These are phyloP conservation scores for Trichoderma afroharzianum DNA, from an alignment of 2,329 filamentous ascomycete genomes.

Conservation along the genomic window DNA sequence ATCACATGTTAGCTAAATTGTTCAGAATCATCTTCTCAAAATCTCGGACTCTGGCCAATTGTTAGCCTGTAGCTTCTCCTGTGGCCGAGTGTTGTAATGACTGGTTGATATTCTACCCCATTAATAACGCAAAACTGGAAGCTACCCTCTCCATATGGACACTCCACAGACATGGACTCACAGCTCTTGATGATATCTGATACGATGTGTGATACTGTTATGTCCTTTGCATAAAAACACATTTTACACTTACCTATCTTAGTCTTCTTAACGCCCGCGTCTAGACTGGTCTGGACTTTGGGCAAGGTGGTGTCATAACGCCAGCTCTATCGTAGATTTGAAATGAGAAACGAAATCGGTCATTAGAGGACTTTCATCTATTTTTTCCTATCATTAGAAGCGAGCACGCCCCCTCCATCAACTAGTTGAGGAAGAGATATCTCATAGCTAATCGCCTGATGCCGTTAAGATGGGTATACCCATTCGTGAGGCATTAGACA, in stretches of 20 bases:
- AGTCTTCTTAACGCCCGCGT: background rate
- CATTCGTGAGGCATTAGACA: background rate
- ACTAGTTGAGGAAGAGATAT: background rate
- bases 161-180: background rate
- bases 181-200: background rate
- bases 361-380: background rate
- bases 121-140: background rate
- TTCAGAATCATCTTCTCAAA: background rate
- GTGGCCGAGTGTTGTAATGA: background rate
- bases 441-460: background rate
- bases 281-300: background rate
- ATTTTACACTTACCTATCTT: background rate
- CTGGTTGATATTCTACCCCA: background rate
- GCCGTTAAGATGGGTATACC: background rate
- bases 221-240: background rate
- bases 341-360: background rate
- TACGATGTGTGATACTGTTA: background rate
- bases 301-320: background rate
- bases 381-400: background rate
- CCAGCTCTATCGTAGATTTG: background rate
- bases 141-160: background rate
- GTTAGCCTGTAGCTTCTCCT: background rate
- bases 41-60: background rate
- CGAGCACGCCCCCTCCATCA: background rate
- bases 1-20: background rate